phyloP scores from a whole-genome alignment of 129 eudicot species.

The Tagetes patula region DNA sequence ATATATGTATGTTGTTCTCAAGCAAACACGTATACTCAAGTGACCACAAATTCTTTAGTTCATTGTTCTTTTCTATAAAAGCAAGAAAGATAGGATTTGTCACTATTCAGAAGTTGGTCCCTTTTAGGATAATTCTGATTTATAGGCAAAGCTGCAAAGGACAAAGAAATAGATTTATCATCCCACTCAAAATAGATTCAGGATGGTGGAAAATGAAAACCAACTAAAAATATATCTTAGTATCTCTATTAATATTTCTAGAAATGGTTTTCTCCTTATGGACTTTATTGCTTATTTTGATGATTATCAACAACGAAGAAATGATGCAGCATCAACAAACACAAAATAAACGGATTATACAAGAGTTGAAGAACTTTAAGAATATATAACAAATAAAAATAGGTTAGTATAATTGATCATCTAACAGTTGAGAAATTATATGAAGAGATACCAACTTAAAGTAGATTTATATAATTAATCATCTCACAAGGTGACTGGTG shows the following conservation, averaged over 20 bases:
- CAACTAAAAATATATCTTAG: background rate
- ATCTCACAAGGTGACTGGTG: too few relatives aligned
- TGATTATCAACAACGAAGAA: conserved; percentile 15
- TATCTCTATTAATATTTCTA: conserved; percentile 18
- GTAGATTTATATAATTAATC: background rate
- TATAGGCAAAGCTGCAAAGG: background rate
- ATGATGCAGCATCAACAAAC: background rate
- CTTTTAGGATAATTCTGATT: too few relatives aligned
- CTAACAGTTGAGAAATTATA: background rate
- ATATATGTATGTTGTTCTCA: too few relatives aligned
- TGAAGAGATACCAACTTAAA: background rate
- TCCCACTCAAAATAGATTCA: conserved; percentile 16
- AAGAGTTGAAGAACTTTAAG: background rate
- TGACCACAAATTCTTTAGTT: too few relatives aligned
- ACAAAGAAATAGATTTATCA: conserved; percentile 12
- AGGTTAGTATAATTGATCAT: background rate
- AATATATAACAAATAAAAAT: background rate
- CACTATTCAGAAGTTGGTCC: too few relatives aligned
- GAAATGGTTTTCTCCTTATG: conserved; percentile 1
- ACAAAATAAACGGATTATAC: background rate
- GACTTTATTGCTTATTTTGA: background rate
- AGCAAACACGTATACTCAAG: too few relatives aligned
- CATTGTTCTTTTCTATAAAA: too few relatives aligned
- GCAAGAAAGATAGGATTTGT: too few relatives aligned
- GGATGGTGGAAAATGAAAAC: conserved; percentile 4